Base-by-base conservation (phyloP, 805 yeast species). In the Candida nemodendra region DNA sequence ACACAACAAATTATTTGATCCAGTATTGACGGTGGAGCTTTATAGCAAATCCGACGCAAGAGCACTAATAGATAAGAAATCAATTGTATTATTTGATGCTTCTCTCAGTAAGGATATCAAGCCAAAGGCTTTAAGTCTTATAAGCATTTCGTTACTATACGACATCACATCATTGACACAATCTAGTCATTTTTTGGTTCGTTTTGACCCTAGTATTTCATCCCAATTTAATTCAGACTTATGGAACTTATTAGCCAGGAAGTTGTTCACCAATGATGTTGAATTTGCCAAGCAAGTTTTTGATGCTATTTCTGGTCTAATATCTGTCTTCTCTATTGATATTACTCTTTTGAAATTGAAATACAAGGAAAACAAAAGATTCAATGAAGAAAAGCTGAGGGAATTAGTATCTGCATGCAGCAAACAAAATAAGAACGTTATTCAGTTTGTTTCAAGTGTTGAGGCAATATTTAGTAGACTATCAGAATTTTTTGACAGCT, bases 11-110 rank as follows among this genome's bases (percentile, higher is more conserved):
- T 32, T 57, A 4, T 45, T 45, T n/a, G 54, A 53, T 18, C 42
- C 59, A 5, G 50, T 53, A 22, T 54, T 62, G 25, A 61, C 68
- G 0, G 56, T 64, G 6, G 68, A 65, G 23, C 41, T 75, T 9
- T 50, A 72, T 16, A 63, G 62, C 18, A 62, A 64, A 38, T 59
- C 72, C n/a, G 81, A 76, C 38, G 64, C 72, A 3, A 58, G 84
- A 44, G 64, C 68, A 0, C 56, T 74, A 3, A 57, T 77, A 3
- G 79, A 76, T 42, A 64, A 65, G 24, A 66, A 69, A 38, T 56
- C 73, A 2, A 64, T 59, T 18, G 41, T 53, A 3, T 21, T 61
- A 4, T 50, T 58, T 36, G 65, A 61, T 41, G 56, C 57, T 11
- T 26, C 48, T 12, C 13, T 12, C 5, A 39, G 30, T 7, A 28